phyloP scores from a whole-genome alignment of 164 flowering plant genomes.

The Echeveria elegans region DNA sequence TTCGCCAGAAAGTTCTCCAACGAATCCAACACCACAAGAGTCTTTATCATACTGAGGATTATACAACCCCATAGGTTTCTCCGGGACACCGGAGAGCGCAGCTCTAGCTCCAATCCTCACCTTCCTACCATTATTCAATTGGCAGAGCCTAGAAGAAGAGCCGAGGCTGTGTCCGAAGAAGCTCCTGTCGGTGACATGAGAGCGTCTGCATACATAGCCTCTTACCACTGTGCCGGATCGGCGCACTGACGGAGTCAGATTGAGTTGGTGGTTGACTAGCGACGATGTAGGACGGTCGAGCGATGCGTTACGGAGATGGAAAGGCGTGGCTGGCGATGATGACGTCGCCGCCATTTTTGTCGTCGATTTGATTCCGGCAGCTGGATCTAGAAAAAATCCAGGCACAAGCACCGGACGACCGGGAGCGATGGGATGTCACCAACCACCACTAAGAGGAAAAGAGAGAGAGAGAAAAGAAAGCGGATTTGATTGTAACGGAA shows the following conservation, averaged over 20 bases:
- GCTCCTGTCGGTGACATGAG: too few relatives aligned
- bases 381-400: too few relatives aligned
- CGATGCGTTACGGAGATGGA: slow-evolving; percentile 23
- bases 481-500: too few relatives aligned
- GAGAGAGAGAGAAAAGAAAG: too few relatives aligned
- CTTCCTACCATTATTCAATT: slow-evolving; percentile 63
- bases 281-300: neutral
- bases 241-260: slow-evolving; percentile 18
- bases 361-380: too few relatives aligned
- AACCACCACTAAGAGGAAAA: too few relatives aligned
- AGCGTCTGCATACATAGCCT: slow-evolving; percentile 16
- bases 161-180: slow-evolving; percentile 41
- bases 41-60: slow-evolving; percentile 90
- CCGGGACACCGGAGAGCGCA: slow-evolving; percentile 74
- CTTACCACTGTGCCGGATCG: slow-evolving; percentile 12
- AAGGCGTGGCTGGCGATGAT: slow-evolving; percentile 21
- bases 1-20: slow-evolving; percentile 93
- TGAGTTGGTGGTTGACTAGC: slow-evolving; percentile 19
- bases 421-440: too few relatives aligned
- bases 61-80: slow-evolving; percentile 86
- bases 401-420: too few relatives aligned
- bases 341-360: slow-evolving; percentile 44
- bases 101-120: slow-evolving; percentile 45
- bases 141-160: slow-evolving; percentile 40
- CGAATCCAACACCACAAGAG: slow-evolving; percentile 97